These are phyloP conservation scores for Russula olivacea DNA, from an alignment of 768 basidiomycete species.

Conservation along the genomic window DNA sequence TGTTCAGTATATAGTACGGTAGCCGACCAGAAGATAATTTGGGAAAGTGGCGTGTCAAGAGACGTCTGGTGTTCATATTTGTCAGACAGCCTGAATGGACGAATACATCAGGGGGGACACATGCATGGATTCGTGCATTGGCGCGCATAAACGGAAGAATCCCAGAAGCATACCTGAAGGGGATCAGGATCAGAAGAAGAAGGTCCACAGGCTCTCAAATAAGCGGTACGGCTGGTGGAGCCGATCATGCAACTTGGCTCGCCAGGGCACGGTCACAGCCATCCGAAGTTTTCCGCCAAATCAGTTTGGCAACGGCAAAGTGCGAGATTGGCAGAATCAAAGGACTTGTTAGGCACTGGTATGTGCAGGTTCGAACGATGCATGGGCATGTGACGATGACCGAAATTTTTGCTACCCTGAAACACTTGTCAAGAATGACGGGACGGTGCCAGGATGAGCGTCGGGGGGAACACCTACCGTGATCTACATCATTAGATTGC, in stretches of 20 bases:
- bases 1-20: not conserved
- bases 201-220: no score
- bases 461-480: not conserved
- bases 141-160: not conserved
- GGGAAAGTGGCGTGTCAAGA: not conserved
- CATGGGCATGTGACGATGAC: not conserved
- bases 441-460: not conserved
- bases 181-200: not conserved
- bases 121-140: not conserved
- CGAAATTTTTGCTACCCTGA: not conserved
- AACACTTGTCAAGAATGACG: not conserved
- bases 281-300: not conserved
- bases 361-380: not conserved
- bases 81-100: not conserved
- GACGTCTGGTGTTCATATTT: not conserved
- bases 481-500: not conserved
- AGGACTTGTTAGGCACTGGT: no score
- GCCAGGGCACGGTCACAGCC: not conserved
- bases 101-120: not conserved
- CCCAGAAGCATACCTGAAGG: not conserved
- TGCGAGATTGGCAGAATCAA: not conserved
- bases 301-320: not conserved
- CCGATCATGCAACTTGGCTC: not conserved
- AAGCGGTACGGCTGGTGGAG: not conserved
- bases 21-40: not conserved